Base-by-base conservation (phyloP, 345 rosid species). In the Lumnitzera racemosa region DNA sequence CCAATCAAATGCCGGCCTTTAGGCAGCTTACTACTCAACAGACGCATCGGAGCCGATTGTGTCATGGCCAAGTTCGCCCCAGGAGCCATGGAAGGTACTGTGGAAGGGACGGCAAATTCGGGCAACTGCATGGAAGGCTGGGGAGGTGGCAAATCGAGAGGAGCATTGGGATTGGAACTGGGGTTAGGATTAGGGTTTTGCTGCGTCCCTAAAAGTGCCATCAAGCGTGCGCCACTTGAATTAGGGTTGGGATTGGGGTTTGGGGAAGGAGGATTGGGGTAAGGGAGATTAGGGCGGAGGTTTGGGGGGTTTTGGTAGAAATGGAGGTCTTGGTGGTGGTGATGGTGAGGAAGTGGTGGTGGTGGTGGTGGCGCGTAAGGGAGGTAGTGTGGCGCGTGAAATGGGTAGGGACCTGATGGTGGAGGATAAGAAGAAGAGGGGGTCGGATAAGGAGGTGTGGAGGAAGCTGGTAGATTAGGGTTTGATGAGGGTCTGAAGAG, bases 1-100 rank as follows among this genome's bases (percentile, higher is more conserved):
- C 91, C 97, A 13, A 49, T 62, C 72, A 89, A 57, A 53, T 82
- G 76, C 69, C 89, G 76, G 36, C 96, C 98, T 47, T 53, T 77
- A 4, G 95, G 86, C 24, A 70, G 15, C 77, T 81, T 80, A 41
- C 76, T 72, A 68, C 87, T 80, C 46, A 70, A 84, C 56, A 76
- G 69, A 65, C 86, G 83, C 31, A 51, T 59, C 11, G 79, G 77
- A 24, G 61, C 83, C 41, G 57, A 13, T 15, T 15, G 36, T 9
- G 8, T 20, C 8, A 16, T 55, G 4, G 46, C 58, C 58, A 46
- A 29, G 29, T 29, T 16, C 16, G 53, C 66, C 56, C 29, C 49
- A 15, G 76, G 64, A 59, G 63, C 73, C 65, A 24, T 74, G 59
- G 49, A 59, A 17, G 51, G 77, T 65, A 48, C 63, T 15, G 62